Evolutionary conservation across 2,329 filamentous ascomycete genomes (phyloP).

Genomic region (Rhinocladiella mackenziei): DNA sequence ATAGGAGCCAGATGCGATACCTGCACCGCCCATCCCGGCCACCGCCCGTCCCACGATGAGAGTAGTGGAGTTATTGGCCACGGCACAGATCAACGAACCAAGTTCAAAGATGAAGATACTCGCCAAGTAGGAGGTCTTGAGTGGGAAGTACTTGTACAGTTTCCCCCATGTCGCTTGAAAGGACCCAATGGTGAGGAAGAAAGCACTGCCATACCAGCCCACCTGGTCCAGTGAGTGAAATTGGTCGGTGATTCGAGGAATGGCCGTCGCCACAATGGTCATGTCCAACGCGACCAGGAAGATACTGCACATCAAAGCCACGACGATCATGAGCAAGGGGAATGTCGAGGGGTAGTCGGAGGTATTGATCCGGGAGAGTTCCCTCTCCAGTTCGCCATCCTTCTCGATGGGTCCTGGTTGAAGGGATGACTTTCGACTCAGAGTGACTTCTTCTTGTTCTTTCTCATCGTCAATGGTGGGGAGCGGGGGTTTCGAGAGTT

Average conservation of each 20-base stretch:
- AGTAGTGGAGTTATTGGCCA: conserved; percentile 34
- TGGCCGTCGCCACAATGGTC: conserved; percentile 36
- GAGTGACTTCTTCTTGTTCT: conserved; percentile 4
- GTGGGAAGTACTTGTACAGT: conserved; percentile 32
- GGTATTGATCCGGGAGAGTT: conserved; percentile 28
- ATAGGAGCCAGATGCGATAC: conserved; percentile 36
- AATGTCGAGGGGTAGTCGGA: conserved; percentile 27
- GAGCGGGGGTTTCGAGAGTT: too few relatives aligned
- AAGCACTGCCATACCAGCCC: conserved; percentile 39
- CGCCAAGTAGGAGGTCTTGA: conserved; percentile 36
- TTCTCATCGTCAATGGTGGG: conserved; percentile 16
- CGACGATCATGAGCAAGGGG: conserved; percentile 27
- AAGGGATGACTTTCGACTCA: conserved; percentile 1
- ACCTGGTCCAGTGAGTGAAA: conserved; percentile 35
- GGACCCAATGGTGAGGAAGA: conserved; percentile 35
- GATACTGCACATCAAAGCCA: conserved; percentile 23
- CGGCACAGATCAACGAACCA: conserved; percentile 41
- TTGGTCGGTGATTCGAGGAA: conserved; percentile 36
- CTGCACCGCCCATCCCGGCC: conserved; percentile 36
- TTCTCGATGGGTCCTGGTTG: conserved; percentile 12
- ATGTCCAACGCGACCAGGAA: conserved; percentile 30
- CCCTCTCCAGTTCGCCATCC: conserved; percentile 15
- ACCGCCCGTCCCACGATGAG: conserved; percentile 42
- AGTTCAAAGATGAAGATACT: conserved; percentile 43
- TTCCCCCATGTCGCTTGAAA: conserved; percentile 37